These are phyloP conservation scores for Neopestalotiopsis clavispora DNA, from an alignment of 2,329 filamentous ascomycete genomes.

Conservation along the genomic window DNA sequence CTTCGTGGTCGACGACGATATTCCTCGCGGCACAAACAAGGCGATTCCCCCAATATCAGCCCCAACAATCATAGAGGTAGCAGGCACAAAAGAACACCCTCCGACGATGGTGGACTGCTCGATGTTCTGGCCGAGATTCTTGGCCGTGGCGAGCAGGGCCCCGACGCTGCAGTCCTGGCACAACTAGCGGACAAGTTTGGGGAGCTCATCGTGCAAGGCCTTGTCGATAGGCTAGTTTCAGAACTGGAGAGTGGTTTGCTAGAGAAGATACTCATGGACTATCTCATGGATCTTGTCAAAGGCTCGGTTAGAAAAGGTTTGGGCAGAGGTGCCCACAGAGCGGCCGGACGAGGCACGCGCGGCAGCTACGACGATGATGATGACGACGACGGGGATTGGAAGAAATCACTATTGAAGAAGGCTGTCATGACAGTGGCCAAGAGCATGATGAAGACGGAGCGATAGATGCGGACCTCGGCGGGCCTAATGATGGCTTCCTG, in stretches of 20 bases:
- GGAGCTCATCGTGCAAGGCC: slow-evolving; percentile 9
- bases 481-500: too few species aligned
- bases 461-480: background rate
- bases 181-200: slow-evolving; percentile 12
- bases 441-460: background rate
- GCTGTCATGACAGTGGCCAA: slow-evolving; percentile 8
- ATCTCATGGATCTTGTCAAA: slow-evolving; percentile 13
- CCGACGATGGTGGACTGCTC: slow-evolving; percentile 13
- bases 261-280: slow-evolving; percentile 17
- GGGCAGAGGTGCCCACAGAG: background rate
- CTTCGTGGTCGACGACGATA: slow-evolving; percentile 3
- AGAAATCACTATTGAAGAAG: slow-evolving; percentile 16
- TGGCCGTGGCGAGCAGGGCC: slow-evolving; percentile 14
- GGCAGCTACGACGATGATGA: background rate
- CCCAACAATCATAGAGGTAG: background rate
- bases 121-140: slow-evolving; percentile 17
- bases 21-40: background rate
- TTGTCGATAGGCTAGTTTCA: slow-evolving; percentile 14
- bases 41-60: background rate
- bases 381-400: slow-evolving; percentile 13
- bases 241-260: slow-evolving; percentile 17
- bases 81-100: background rate
- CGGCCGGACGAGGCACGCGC: background rate
- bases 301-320: background rate
- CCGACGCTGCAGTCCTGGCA: slow-evolving; percentile 1